Base-by-base conservation (phyloP, 208 protist species). In the Acanthamoeba triangularis region DNA sequence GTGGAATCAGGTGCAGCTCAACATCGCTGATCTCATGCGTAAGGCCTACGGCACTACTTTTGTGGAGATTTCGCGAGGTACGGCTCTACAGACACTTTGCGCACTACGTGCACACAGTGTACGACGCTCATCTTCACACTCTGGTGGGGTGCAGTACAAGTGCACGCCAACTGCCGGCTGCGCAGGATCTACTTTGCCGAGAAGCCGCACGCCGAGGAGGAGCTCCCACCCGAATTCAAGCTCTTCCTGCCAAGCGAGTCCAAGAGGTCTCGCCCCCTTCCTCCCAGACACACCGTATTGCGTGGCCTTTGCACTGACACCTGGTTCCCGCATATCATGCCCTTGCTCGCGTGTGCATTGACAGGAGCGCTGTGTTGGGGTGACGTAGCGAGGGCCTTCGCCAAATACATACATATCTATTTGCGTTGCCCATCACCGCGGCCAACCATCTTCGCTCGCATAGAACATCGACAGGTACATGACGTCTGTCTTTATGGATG, bases 1-100 rank as follows among this genome's bases (percentile, higher is more conserved):
- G 13, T 99, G 99, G 99, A 99, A 99, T 93, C 99, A 99, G 95
- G 99, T 99, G 92, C 99, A 99, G 97, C 99, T 99, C 97, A 99
- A 99, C 97, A 98, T 99, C 28, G 98, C 98, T n/a, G 99, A 99
- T 96, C 99, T 99, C 96, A 99, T 99, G 33, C 98, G 98, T 52
- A 94, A 95, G 59, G 99, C 99, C n/a, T 99, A 99, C 96, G 99
- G 99, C 82, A 99, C 99, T 7, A 99, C 99, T 96, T 99, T 99
- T 97, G 97, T 99, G 74, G 99, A 99, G 97, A 99, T 99, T 28
- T 98, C 99, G 30, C 97, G 99, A 23, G 78, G 78, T 85, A 56
- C 10, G 6, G 11, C 74, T 47, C 44, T 13, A 47, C 2, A 47
- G 44, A 47, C 44, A 47, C 44, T n/a, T n/a, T n/a, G 44, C 44